Evolutionary conservation across 306 rosid species (phyloP).

Genomic region (Dalbergia cultrata): DNA sequence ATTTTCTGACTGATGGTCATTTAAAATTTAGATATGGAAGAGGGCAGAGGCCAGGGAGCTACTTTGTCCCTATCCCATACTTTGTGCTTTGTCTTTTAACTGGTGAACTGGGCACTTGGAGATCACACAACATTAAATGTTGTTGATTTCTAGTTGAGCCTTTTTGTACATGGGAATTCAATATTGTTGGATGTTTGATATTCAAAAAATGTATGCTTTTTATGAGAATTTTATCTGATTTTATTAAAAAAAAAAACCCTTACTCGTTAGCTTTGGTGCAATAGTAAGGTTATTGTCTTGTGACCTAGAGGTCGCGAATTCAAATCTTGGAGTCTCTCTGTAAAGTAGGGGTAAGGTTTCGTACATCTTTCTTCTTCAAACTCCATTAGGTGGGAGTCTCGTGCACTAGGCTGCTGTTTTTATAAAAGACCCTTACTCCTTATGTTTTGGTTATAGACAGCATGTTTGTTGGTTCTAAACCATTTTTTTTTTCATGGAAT

Average conservation of each 20-base stretch:
- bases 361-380: too few species aligned
- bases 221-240: background rate
- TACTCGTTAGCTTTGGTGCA: too few species aligned
- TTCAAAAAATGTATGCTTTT: background rate
- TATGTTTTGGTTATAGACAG: conserved; percentile 11
- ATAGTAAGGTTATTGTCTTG: too few species aligned
- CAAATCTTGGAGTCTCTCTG: too few species aligned
- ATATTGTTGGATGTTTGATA: conserved; percentile 9
- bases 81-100: background rate
- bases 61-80: background rate
- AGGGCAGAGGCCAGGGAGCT: background rate
- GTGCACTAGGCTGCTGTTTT: too few species aligned
- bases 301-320: too few species aligned
- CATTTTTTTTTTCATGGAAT: background rate
- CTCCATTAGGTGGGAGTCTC: too few species aligned
- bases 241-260: background rate
- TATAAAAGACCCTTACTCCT: background rate
- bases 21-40: background rate
- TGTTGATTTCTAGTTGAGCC: conserved; percentile 14
- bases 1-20: background rate
- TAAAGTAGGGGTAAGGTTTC: too few species aligned
- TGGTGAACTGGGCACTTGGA: background rate
- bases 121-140: conserved; percentile 24
- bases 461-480: conserved; percentile 4
- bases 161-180: background rate